phyloP scores from a whole-genome alignment of 2,329 filamentous ascomycete genomes.

The Epichloe gansuensis region DNA sequence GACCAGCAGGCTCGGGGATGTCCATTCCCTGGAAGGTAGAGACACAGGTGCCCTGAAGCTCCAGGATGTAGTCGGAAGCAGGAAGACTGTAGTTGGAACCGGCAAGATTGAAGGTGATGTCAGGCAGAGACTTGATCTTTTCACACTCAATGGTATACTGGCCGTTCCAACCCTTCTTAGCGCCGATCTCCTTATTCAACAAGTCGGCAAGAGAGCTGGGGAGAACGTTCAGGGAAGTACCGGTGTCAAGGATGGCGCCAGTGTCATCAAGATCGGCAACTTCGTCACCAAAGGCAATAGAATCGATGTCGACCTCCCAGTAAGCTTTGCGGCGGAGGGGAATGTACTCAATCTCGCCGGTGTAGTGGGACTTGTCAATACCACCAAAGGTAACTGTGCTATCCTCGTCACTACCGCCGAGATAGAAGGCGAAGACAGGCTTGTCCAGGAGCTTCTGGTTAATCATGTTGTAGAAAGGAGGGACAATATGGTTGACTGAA shows the following conservation, averaged over 20 bases:
- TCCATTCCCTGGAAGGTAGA: constrained; percentile 97
- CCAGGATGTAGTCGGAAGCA: constrained; percentile 86
- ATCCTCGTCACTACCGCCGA: constrained; percentile 58
- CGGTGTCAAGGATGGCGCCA: constrained; percentile 94
- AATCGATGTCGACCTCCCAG: constrained; percentile 96
- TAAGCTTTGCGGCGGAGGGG: constrained; percentile 97
- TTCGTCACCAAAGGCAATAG: constrained; percentile 77
- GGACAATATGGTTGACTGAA: constrained; percentile 89
- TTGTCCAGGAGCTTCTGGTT: constrained; percentile 83
- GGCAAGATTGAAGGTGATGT: constrained; percentile 79
- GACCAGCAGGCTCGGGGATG: constrained; percentile 74
- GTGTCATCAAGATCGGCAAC: constrained; percentile 85
- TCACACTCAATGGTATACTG: constrained; percentile 90
- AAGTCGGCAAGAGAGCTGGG: constrained; percentile 86
- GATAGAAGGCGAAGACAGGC: constrained; percentile 92
- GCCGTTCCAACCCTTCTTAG: constrained; percentile 94
- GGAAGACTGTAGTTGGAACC: constrained; percentile 89
- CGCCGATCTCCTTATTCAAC: constrained; percentile 93
- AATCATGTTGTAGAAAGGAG: constrained; percentile 93
- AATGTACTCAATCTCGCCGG: constrained; percentile 81
- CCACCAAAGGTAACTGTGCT: constrained; percentile 89
- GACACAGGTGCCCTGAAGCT: constrained; percentile 91
- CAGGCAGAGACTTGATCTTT: constrained; percentile 71
- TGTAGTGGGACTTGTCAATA: constrained; percentile 66
- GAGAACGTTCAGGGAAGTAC: constrained; percentile 93